Percentiles rank a stretch among this genome's conserved stretches.
phyloP scores from a whole-genome alignment of 495 filamentous ascomycete species.

The Penicillium cosmopolitanum region DNA sequence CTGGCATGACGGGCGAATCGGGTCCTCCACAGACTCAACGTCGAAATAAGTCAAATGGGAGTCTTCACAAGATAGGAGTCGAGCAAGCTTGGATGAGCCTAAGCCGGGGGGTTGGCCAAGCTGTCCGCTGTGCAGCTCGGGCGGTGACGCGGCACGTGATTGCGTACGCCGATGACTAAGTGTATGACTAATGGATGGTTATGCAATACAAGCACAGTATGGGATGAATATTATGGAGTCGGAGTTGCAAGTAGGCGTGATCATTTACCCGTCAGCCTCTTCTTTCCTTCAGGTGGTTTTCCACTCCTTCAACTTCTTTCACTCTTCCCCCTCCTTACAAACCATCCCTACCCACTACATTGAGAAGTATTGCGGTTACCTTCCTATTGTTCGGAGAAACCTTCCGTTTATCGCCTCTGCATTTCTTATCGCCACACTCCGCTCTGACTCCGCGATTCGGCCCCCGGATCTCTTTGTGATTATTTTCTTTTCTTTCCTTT shows the following conservation, averaged over 20 bases:
- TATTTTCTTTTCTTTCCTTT: background rate
- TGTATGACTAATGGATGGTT: background rate
- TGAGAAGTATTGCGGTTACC: background rate
- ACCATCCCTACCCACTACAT: background rate
- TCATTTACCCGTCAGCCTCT: background rate
- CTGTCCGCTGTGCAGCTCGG: constrained; percentile 33
- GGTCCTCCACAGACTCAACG: constrained; percentile 25
- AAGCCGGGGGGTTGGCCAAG: constrained; percentile 28
- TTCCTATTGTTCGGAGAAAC: constrained; percentile 5
- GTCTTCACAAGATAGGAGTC: background rate
- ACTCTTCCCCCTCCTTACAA: background rate
- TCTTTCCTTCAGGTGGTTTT: background rate
- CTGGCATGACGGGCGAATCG: constrained; percentile 56
- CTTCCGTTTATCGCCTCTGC: constrained; percentile 18
- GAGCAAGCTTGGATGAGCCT: constrained; percentile 25
- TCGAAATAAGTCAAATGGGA: constrained; percentile 19
- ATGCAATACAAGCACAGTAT: no score
- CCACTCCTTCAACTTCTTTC: background rate
- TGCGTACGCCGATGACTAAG: background rate
- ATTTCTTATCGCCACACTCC: constrained; percentile 26
- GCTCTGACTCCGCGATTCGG: constrained; percentile 8
- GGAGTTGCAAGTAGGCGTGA: background rate
- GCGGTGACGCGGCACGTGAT: constrained; percentile 37
- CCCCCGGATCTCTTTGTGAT: background rate
- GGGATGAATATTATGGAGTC: background rate